A percentile compares a stretch with the other conserved stretches of the same genome.
These are phyloP conservation scores for Polyplosphaeria fusca DNA, from an alignment of 495 filamentous ascomycete genomes.

Conservation along the genomic window DNA sequence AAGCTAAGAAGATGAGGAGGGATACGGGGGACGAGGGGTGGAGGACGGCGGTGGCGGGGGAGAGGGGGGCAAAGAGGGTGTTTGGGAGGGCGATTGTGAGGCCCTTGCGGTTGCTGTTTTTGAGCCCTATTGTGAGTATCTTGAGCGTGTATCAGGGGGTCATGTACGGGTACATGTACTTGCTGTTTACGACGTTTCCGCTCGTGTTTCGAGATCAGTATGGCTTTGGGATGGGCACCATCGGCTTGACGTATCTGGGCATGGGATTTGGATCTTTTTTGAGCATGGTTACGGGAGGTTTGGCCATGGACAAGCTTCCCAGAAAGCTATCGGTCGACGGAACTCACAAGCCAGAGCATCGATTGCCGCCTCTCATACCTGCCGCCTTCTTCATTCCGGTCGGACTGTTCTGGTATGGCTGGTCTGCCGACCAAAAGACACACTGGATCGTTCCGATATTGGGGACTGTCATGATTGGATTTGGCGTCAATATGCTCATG, in stretches of 20 bases:
- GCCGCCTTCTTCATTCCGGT: conserved; percentile 9
- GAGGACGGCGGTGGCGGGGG: conserved; percentile 39
- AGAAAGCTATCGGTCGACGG: neutral
- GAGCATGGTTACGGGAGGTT: conserved; percentile 21
- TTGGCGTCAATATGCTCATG: conserved; percentile 33
- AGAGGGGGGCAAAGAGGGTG: conserved; percentile 28
- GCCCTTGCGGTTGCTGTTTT: conserved; percentile 17
- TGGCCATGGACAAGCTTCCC: conserved; percentile 8
- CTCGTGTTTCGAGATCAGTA: conserved; percentile 22
- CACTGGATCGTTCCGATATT: conserved; percentile 40
- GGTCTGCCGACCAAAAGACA: conserved; percentile 19
- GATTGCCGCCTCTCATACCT: conserved; percentile 22
- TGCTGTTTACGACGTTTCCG: conserved; percentile 26
- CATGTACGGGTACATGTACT: conserved; percentile 24
- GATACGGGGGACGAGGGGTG: conserved; percentile 42
- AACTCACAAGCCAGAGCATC: conserved; percentile 50
- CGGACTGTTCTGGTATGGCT: conserved; percentile 30
- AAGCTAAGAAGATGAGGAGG: conserved; percentile 43
- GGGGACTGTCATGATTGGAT: conserved; percentile 30
- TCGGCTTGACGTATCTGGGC: conserved; percentile 27
- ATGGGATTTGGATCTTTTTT: conserved; percentile 32
- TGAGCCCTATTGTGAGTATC: conserved; percentile 21
- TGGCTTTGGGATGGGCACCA: conserved; percentile 7
- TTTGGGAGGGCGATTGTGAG: conserved; percentile 16
- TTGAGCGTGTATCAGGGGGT: conserved; percentile 15